phyloP scores from a whole-genome alignment of 2,329 filamentous ascomycete species.

The Penicillium sp. region DNA sequence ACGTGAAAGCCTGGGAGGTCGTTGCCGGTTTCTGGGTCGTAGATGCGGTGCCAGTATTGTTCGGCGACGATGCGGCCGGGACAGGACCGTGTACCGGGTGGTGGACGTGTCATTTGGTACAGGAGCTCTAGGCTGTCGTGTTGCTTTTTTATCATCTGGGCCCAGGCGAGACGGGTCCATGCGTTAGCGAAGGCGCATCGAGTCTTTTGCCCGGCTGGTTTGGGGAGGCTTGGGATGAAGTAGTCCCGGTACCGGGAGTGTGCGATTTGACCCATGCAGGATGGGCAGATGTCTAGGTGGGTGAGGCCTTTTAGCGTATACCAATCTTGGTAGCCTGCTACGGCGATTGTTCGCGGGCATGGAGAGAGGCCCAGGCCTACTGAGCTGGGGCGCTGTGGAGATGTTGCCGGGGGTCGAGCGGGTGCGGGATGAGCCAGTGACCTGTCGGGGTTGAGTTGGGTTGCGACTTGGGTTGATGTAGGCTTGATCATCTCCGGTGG shows the following conservation, averaged over 20 bases:
- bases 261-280: constrained; percentile 72
- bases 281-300: constrained; percentile 77
- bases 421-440: constrained; percentile 11
- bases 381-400: constrained; percentile 18
- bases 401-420: constrained; percentile 8
- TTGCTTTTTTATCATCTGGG: constrained; percentile 71
- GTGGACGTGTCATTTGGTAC: constrained; percentile 65
- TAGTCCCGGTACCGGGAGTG: constrained; percentile 66
- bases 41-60: constrained; percentile 73
- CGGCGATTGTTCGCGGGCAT: constrained; percentile 66
- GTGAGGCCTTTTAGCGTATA: constrained; percentile 70
- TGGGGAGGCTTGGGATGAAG: constrained; percentile 63
- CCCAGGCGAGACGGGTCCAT: constrained; percentile 83
- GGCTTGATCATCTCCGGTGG: not conserved
- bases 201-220: constrained; percentile 58
- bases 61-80: constrained; percentile 56
- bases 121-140: constrained; percentile 67
- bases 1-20: constrained; percentile 70
- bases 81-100: constrained; percentile 58
- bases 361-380: constrained; percentile 54
- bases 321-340: constrained; percentile 72
- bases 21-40: constrained; percentile 64
- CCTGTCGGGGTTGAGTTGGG: constrained; percentile 2
- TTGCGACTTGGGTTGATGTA: not conserved
- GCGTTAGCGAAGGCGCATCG: constrained; percentile 77